phyloP scores from a whole-genome alignment of 176 grass and related monocot species.

The Luzula sylvatica region DNA sequence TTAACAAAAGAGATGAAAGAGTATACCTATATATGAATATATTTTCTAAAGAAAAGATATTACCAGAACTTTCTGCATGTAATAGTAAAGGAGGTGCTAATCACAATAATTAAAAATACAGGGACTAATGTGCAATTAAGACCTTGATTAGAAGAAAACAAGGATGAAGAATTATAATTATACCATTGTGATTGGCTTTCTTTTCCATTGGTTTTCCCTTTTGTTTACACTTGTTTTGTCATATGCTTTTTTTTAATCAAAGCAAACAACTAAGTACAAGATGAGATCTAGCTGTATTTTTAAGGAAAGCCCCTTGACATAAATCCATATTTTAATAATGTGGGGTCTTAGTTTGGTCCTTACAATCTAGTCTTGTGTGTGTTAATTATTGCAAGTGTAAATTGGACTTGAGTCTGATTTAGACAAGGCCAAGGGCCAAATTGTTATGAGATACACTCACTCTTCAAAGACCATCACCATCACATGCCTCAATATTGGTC shows the following conservation, averaged over 20 bases:
- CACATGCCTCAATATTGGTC: constrained; percentile 9
- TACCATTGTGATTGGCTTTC: constrained; percentile 20
- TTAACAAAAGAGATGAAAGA: too few species aligned
- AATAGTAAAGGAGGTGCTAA: background rate
- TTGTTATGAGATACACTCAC: constrained; percentile 19
- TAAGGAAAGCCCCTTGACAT: constrained; percentile 7
- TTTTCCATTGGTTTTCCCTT: constrained; percentile 21
- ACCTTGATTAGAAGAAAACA: background rate
- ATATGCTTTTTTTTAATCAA: constrained; percentile 25
- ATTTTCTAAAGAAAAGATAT: background rate
- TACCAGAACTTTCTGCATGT: background rate
- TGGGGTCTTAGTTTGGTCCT: background rate
- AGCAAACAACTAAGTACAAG: constrained; percentile 5
- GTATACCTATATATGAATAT: too few species aligned
- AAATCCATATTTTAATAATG: constrained; percentile 1
- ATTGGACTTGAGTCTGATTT: background rate
- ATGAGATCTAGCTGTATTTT: constrained; percentile 14
- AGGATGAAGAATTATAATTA: constrained; percentile 10
- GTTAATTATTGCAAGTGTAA: constrained; percentile 17
- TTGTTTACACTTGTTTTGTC: constrained; percentile 28
- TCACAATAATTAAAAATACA: background rate
- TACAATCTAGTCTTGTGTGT: background rate
- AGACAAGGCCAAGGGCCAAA: constrained; percentile 12
- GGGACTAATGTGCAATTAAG: constrained; percentile 11
- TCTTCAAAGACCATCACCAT: constrained; percentile 14